Evolutionary conservation across 1,139 yeast genomes (phyloP), one percentile per base, ranked within the genome.

Genomic region (Meyerozyma smithsonii): DNA sequence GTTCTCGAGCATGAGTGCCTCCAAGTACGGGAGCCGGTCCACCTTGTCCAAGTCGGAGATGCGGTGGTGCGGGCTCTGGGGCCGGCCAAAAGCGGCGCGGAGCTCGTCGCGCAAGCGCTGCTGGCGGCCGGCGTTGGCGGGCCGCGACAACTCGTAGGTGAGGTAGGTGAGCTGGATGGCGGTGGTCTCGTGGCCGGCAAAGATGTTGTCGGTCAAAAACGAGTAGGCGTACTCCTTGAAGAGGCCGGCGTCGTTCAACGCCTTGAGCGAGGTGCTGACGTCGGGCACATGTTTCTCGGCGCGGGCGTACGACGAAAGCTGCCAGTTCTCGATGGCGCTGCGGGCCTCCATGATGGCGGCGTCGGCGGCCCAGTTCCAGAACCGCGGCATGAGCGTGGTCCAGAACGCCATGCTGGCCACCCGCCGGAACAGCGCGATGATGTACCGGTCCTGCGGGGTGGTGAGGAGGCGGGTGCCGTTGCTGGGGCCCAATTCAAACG

Each of bases 131-230:
- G 47, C 43, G 48, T 77, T 63, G 7, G 59, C 59, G 0, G 79
- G 79, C 39, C 77, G 62, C 2, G 86, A 79, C 37, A 82, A 56
- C 50, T 80, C 80, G 63, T 79, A 82, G 10, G 78, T 66, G 39
- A 79, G 58, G 54, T 74, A 83, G 1, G 86, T 67, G 42, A 83
- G 58, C 14, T 82, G 81, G 4, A 80, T 74, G 0, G 87, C 89
- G 0, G 90, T 82, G 2, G 92, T 83, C 54, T 82, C 86, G 52
- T 83, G 89, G 3, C 92, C 92, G 1, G 92, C 92, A 40, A 69
- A 69, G 15, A 69, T 67, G 47, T 64, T 64, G 42, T 68, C 72
- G 5, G 68, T 63, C 17, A 70, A 49, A 43, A 69, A 65, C 1
- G 72, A 61, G 47, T 69, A 70, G 1, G 76, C 76, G 35, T 58